phyloP scores from a whole-genome alignment of 495 filamentous ascomycete species.

The Glarea lozoyensis region DNA sequence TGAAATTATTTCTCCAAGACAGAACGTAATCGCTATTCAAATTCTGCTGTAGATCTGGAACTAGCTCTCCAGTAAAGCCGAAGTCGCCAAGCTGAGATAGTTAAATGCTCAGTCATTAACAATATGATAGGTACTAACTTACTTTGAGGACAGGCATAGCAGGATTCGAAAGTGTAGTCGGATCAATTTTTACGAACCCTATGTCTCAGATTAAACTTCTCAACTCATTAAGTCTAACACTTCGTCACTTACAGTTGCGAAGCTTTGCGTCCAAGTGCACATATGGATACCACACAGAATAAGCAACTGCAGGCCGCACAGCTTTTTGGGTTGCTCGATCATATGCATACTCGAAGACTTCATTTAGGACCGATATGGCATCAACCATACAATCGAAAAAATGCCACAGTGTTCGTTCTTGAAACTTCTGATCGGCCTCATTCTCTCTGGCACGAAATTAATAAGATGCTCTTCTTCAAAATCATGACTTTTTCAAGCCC shows the following conservation, averaged over 20 bases:
- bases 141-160: too few relatives aligned
- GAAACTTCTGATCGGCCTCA: not conserved
- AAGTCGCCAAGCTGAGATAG: not conserved
- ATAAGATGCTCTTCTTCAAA: too few relatives aligned
- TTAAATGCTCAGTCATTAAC: too few relatives aligned
- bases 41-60: not conserved
- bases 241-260: too few relatives aligned
- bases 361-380: not conserved
- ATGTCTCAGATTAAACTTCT: not conserved
- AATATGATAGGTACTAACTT: too few relatives aligned
- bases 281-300: not conserved
- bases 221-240: not conserved
- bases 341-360: not conserved
- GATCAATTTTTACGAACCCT: not conserved
- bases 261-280: too few relatives aligned
- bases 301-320: not conserved
- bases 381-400: slow-evolving; percentile 1
- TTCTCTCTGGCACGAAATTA: too few relatives aligned
- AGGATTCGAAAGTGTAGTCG: too few relatives aligned
- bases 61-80: not conserved
- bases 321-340: not conserved
- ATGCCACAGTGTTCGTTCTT: not conserved
- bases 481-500: not conserved
- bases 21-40: too few relatives aligned
- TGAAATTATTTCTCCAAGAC: not conserved